Base-by-base conservation (phyloP, 495 filamentous ascomycete genomes). In the Penicillium cinerascens region DNA sequence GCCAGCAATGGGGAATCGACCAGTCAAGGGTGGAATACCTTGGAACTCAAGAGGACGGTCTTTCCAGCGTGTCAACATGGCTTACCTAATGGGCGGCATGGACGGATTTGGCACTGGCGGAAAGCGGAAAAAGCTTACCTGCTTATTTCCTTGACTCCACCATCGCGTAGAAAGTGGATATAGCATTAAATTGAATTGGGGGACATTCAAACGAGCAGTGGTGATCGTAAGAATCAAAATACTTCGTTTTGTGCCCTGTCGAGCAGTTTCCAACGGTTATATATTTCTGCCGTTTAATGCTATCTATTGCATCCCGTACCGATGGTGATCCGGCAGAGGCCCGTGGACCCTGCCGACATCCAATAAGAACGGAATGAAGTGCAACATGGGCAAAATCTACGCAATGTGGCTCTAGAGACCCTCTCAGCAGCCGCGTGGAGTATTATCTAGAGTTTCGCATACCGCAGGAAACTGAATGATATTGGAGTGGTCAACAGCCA, bases 11-110 rank as follows among this genome's bases (percentile, higher is more conserved):
- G 51, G 9, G 40, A 50, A 47, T 49, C 35, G 20, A 36, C 42
- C 16, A 46, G 47, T 22, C 18, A 36, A 49, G 38, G 39, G 39
- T 47, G 6, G 35, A 43, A 48, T 39, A 35, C 44, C 42, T n/a
- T n/a, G n/a, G n/a, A n/a, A n/a, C n/a, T 47, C 33, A 39, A n/a
- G 16, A 38, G 9, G 13, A 8, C 23, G n/a, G n/a, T n/a, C n/a
- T n/a, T 21, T 55, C 51, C 52, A 60, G 41, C 57, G 51, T 54
- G 51, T 57, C 50, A 51, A 51, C 35, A 59, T 22, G 51, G 56
- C 49, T 54, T 59, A 59, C 45, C 50, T 54, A 59, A 47, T 49
- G 13, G 6, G 9, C 20, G 38, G 42, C 47, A 51, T 33, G 29
- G 9, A 33, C 29, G 29, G 3, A 33, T 33, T 33, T 10, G 11